phyloP scores from a whole-genome alignment of 805 yeast species.

The Metschnikowia continentalis region DNA sequence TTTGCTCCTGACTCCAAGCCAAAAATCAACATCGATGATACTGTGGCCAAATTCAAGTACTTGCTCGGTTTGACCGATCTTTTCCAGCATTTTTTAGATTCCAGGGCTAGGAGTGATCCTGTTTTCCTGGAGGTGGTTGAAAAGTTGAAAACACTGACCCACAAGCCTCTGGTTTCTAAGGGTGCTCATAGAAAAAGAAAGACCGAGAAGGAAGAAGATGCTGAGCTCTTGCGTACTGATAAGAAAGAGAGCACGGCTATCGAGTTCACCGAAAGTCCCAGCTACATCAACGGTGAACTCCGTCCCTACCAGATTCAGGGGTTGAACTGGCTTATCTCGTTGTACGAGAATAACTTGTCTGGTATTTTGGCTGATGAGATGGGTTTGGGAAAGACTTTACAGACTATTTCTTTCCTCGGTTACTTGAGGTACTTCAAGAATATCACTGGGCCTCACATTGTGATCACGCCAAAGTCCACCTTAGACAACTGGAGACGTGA shows the following conservation, averaged over 20 bases:
- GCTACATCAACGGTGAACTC: conserved; percentile 52
- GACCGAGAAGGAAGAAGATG: conserved; percentile 77
- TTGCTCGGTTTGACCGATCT: conserved; percentile 60
- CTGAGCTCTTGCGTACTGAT: conserved; percentile 62
- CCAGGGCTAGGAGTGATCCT: conserved; percentile 60
- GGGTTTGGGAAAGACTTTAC: conserved; percentile 82
- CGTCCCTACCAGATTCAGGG: conserved; percentile 80
- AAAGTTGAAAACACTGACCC: conserved; percentile 20
- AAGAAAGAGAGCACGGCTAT: conserved; percentile 26
- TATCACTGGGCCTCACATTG: conserved; percentile 67
- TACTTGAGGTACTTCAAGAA: conserved; percentile 60
- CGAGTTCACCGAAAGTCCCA: conserved; percentile 51
- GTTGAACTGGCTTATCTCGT: conserved; percentile 68
- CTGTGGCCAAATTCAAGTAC: conserved; percentile 64
- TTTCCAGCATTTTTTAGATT: conserved; percentile 64
- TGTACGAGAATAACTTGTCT: conserved; percentile 62
- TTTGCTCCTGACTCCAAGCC: conserved; percentile 33
- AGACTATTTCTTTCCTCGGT: conserved; percentile 73
- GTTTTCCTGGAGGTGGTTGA: conserved; percentile 51
- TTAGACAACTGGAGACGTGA: conserved; percentile 79
- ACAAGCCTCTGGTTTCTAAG: conserved; percentile 7
- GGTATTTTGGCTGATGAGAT: conserved; percentile 84
- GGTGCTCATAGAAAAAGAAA: conserved; percentile 52
- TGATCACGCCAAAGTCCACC: conserved; percentile 77
- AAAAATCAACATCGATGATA: conserved; percentile 51